Base-by-base conservation (phyloP, 148 eudicot species). In the Polygonum maritimum region DNA sequence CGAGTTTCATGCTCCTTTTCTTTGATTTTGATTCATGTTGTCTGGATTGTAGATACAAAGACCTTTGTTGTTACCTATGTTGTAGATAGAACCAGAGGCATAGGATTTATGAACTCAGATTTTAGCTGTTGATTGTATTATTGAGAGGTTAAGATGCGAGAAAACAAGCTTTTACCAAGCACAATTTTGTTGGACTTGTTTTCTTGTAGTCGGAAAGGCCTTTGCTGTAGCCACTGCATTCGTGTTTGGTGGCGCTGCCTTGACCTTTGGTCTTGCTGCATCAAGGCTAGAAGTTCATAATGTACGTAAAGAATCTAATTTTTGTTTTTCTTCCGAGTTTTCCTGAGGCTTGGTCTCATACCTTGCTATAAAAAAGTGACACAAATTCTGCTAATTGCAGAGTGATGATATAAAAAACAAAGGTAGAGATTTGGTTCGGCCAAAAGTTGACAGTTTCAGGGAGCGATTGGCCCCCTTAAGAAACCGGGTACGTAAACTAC, bases 221-320 rank as follows among this genome's bases (percentile, higher is more conserved):
- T 94, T 94, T 81, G 97, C 88, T 81, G 84, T 78, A 80, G 97
- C 97, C 48, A 91, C 98, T 74, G 88, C 84, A 49, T 73, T 89
- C 47, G 89, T 91, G 74, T 91, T 94, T 72, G 94, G 98, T 51
- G 80, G 95, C 78, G 90, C 87, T 67, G 76, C 90, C 36, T 71
- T 91, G 76, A 76, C 83, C 26, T 79, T 91, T 78, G 92, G 91
- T 76, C 71, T 87, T 52, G 88, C 81, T 73, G 91, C 77, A 69
- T 87, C 93, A 33, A 87, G 85, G 78, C 88, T 91, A 3, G 86
- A 91, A 67, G 35, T 94, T 78, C 93, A 79, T 44, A 87, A 73
- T 81, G 98, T 94, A 85, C 85, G 97, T 83, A 47, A 45, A 62
- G 26, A 2, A 7, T 74, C 35, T n/a, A 22, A 77, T 51, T 71